phyloP scores from a whole-genome alignment of 73 alveolate genomes.

The Durusdinium trenchii region DNA sequence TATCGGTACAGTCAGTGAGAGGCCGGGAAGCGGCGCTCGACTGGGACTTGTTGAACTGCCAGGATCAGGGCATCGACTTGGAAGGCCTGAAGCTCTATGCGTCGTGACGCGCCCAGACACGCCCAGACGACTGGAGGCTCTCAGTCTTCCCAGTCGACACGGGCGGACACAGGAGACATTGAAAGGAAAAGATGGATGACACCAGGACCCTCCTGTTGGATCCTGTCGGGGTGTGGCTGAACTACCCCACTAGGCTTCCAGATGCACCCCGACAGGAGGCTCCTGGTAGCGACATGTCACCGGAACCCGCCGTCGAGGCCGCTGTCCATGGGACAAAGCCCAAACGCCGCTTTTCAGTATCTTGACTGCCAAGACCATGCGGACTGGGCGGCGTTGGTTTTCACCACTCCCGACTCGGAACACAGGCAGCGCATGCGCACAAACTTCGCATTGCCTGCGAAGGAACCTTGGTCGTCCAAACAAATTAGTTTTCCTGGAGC shows the following conservation, averaged over 20 bases:
- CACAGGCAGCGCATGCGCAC: too few species aligned
- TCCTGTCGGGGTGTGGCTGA: not conserved
- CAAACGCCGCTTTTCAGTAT: slow-evolving; percentile 51
- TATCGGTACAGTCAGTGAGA: not conserved
- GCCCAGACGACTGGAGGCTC: not conserved
- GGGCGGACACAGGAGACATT: not conserved
- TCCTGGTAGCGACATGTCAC: not conserved
- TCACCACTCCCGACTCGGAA: too few species aligned
- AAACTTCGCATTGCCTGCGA: too few species aligned
- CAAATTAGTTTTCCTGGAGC: too few species aligned
- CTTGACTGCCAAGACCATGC: slow-evolving; percentile 33
- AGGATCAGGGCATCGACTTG: slow-evolving; percentile 32
- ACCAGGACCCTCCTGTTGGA: not conserved
- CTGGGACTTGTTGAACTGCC: not conserved
- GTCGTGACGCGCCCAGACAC: not conserved
- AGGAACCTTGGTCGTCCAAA: too few species aligned
- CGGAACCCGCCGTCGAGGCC: slow-evolving; percentile 10
- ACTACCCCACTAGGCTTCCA: not conserved
- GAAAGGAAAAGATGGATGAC: not conserved
- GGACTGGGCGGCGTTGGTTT: too few species aligned
- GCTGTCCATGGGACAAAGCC: slow-evolving; percentile 31
- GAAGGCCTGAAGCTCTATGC: not conserved
- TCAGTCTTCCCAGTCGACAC: not conserved
- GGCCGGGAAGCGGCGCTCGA: not conserved
- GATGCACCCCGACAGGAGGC: not conserved